Evolutionary conservation across 352 stramenopile species (phyloP), one percentile per base, ranked within the genome.

Genomic region (Pythium aristosporum): DNA sequence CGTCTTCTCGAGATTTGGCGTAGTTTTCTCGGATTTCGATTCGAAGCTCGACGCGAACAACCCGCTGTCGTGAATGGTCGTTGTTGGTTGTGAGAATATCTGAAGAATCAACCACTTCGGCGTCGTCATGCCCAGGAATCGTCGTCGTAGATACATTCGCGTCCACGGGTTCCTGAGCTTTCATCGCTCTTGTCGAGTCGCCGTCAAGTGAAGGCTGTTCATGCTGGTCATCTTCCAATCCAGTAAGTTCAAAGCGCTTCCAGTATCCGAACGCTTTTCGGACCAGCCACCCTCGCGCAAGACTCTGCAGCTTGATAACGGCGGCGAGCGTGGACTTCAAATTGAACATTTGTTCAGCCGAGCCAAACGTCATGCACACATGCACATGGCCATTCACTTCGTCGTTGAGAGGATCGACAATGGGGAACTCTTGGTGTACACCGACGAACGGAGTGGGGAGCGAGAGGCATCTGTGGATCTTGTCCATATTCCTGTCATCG

Each of bases 321-420:
- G 57, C 67, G 39, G 53, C 34, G 18, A 74, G 43, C 9, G 67
- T 70, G 25, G 69, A 70, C 32, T 69, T 67, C 44, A 71, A 73
- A 18, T 63, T 54, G 46, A 79, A 61, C n/a, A 90, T 69, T 65
- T 90, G 81, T 23, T 90, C 77, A 28, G 74, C 70, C 32, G 81
- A 87, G 2, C 81, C 81, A 16, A 86, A 44, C 13, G 69, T 75
- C 30, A 82, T 41, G 30, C 72, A 63, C 49, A 66, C 56, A 16
- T 69, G 72, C 12, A 90, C 43, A 30, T 65, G 56, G 3, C 81
- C 81, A n/a, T 55, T 60, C 0, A 46, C 28, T n/a, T 60, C 32
- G 0, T 77, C 77, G 5, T 67, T 73, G 21, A 90, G 79, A 3
- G 69, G 75, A 61, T 90, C 74, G 2, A 77, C 57, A 39, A 90